These are phyloP conservation scores for Cylindrodendrum hubeiense DNA, from an alignment of 2,329 filamentous ascomycete species.

Conservation along the genomic window DNA sequence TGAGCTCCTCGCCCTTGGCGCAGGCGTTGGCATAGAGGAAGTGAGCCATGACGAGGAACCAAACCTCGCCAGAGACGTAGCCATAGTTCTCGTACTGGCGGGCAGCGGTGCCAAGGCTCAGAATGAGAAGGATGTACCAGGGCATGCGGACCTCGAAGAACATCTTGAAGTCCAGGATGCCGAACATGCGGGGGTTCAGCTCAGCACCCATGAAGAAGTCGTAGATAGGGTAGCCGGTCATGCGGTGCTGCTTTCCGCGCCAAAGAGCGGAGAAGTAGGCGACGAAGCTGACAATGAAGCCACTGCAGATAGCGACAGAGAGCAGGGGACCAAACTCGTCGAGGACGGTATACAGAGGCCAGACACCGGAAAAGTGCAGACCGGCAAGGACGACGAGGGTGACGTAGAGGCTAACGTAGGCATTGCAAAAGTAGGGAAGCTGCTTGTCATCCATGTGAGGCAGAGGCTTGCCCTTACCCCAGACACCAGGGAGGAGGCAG, in stretches of 20 bases:
- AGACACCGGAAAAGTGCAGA: slow-evolving; percentile 86
- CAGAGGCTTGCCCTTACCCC: slow-evolving; percentile 88
- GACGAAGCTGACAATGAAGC: slow-evolving; percentile 83
- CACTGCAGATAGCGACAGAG: slow-evolving; percentile 92
- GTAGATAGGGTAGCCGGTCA: slow-evolving; percentile 88
- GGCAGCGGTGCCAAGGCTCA: slow-evolving; percentile 80
- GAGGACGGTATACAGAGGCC: slow-evolving; percentile 90
- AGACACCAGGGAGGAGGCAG: slow-evolving; percentile 87
- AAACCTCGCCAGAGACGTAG: slow-evolving; percentile 87
- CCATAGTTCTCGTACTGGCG: slow-evolving; percentile 88
- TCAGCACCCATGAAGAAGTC: slow-evolving; percentile 96
- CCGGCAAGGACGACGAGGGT: slow-evolving; percentile 79
- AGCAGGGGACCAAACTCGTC: slow-evolving; percentile 96
- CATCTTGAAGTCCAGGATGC: slow-evolving; percentile 94
- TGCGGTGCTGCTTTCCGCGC: slow-evolving; percentile 88
- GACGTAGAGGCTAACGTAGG: slow-evolving; percentile 86
- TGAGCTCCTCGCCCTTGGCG: slow-evolving; percentile 91
- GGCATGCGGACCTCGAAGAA: slow-evolving; percentile 94
- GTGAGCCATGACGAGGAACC: slow-evolving; percentile 88
- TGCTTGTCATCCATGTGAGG: slow-evolving; percentile 86
- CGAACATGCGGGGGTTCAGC: slow-evolving; percentile 89
- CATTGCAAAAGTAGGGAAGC: slow-evolving; percentile 95
- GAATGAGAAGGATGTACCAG: slow-evolving; percentile 89
- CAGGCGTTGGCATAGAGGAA: slow-evolving; percentile 94
- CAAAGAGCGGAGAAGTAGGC: slow-evolving; percentile 88